phyloP scores from a whole-genome alignment of 106 monocot genomes.

The Iris macrosiphon region DNA sequence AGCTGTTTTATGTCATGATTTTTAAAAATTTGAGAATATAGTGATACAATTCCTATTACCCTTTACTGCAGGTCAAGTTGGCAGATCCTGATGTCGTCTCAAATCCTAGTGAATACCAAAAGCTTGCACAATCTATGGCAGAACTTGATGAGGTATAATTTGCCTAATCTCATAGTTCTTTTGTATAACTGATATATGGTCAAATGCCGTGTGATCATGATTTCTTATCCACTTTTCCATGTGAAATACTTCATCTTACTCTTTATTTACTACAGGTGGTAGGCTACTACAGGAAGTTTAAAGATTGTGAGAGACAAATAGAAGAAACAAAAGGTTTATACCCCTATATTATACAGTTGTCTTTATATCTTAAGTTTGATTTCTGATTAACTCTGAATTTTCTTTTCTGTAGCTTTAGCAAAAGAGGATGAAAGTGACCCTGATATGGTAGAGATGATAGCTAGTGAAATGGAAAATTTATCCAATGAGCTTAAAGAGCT shows the following conservation, averaged over 20 bases:
- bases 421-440: conserved; percentile 71
- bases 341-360: neutral
- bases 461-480: conserved; percentile 62
- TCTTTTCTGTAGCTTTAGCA: conserved; percentile 43
- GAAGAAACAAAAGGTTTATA: conserved; percentile 79
- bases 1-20: neutral
- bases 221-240: conserved; percentile 4
- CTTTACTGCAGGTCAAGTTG: conserved; percentile 62
- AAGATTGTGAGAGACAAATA: conserved; percentile 80
- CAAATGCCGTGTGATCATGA: neutral
- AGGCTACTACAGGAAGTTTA: conserved; percentile 55
- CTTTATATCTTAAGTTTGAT: conserved; percentile 2
- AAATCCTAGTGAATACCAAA: conserved; percentile 92
- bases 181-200: too few relatives aligned
- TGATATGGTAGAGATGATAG: conserved; percentile 96
- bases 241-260: conserved; percentile 2
- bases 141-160: conserved; percentile 77
- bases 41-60: conserved; percentile 2
- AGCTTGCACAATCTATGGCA: conserved; percentile 84
- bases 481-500: conserved; percentile 58
- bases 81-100: conserved; percentile 96
- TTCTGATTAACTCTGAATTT: conserved; percentile 18
- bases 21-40: neutral
- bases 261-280: conserved; percentile 60
- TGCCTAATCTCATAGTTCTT: too few relatives aligned